phyloP scores from a whole-genome alignment of 2,329 filamentous ascomycete genomes.

The Orbilia quercus region DNA sequence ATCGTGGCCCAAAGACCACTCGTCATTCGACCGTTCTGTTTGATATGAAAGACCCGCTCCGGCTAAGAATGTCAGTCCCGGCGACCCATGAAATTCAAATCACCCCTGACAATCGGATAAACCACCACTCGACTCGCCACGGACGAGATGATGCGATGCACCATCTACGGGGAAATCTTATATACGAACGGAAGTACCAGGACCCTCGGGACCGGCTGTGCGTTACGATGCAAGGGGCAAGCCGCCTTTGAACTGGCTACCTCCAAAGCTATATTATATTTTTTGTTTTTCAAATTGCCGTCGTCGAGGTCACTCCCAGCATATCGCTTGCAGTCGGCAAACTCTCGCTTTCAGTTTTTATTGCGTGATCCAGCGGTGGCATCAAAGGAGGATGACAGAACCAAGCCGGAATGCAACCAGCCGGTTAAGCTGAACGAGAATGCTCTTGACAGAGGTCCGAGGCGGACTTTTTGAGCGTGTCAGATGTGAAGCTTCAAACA shows the following conservation, averaged over 20 bases:
- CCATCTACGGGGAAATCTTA: too few relatives aligned
- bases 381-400: not conserved
- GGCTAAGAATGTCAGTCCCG: not conserved
- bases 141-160: too few relatives aligned
- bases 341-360: not conserved
- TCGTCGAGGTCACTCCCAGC: not conserved
- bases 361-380: not conserved
- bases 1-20: slow-evolving; percentile 32
- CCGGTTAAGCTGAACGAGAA: slow-evolving; percentile 10
- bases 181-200: too few relatives aligned
- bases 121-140: too few relatives aligned
- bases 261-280: too few relatives aligned
- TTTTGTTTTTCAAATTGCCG: too few relatives aligned
- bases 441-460: not conserved
- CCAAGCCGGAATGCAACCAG: slow-evolving; percentile 20
- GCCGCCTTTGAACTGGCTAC: not conserved
- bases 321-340: slow-evolving; percentile 45
- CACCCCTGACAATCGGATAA: not conserved
- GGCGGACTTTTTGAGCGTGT: slow-evolving; percentile 37
- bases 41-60: slow-evolving; percentile 2
- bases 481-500: slow-evolving; percentile 44
- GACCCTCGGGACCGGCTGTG: not conserved
- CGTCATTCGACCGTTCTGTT: slow-evolving; percentile 36
- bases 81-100: not conserved
- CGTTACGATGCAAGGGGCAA: slow-evolving; percentile 37